phyloP scores from a whole-genome alignment of 108 stramenopile species.

The Parmales sp. region DNA sequence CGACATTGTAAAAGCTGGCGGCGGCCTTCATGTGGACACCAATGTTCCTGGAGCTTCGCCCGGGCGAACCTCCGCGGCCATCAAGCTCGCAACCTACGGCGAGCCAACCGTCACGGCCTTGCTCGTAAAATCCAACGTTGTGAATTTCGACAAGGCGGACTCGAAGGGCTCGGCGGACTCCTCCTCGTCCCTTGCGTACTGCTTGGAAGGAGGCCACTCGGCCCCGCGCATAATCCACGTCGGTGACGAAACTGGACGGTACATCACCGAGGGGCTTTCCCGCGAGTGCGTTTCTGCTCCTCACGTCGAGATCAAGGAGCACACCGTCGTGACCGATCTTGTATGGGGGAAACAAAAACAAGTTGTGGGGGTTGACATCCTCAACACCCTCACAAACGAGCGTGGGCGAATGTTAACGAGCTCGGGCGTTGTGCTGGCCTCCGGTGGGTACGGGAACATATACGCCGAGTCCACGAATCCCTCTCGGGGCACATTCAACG shows the following conservation, averaged over 20 bases:
- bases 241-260: constrained; percentile 78
- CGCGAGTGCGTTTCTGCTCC: constrained; percentile 65
- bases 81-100: not conserved
- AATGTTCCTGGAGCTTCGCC: not conserved
- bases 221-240: constrained; percentile 80
- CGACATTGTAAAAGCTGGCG: constrained; percentile 13
- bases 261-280: constrained; percentile 75
- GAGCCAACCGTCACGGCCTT: not conserved
- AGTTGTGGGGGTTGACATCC: constrained; percentile 35
- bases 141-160: not conserved
- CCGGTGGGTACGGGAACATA: constrained; percentile 78
- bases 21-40: too few species aligned
- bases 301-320: constrained; percentile 58
- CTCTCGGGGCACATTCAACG: constrained; percentile 71
- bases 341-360: not conserved
- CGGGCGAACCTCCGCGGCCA: too few species aligned
- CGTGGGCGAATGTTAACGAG: too few species aligned
- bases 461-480: constrained; percentile 91
- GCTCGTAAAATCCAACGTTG: not conserved
- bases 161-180: too few species aligned
- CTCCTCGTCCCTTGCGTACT: constrained; percentile 29
- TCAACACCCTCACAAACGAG: constrained; percentile 22
- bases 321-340: constrained; percentile 77
- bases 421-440: constrained; percentile 68
- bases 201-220: constrained; percentile 76